Percentiles rank a stretch among this genome's conserved stretches.
Evolutionary conservation across 2,329 filamentous ascomycete genomes (phyloP).

Genomic region (Graphium sp.): DNA sequence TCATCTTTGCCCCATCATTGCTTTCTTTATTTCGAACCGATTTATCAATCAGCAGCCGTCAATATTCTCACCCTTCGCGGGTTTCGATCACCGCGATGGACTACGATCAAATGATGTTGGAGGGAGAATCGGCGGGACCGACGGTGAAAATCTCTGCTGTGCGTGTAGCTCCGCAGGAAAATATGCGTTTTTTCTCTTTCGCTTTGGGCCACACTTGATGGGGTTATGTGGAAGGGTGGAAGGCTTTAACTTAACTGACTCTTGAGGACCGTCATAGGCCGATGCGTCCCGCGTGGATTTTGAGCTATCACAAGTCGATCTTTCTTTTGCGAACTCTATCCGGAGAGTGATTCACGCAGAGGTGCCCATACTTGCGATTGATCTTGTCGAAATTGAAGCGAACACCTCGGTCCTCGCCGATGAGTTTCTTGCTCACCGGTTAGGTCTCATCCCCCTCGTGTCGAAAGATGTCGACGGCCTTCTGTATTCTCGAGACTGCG

Average conservation of each 20-base stretch:
- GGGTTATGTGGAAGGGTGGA: constrained; percentile 2
- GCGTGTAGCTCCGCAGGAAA: constrained; percentile 12
- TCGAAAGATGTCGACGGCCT: constrained; percentile 71
- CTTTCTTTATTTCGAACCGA: too few relatives aligned
- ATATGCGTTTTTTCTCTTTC: neutral
- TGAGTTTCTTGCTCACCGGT: constrained; percentile 84
- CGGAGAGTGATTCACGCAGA: constrained; percentile 85
- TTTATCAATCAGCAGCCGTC: too few relatives aligned
- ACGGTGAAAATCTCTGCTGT: constrained; percentile 45
- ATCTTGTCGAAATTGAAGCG: constrained; percentile 78
- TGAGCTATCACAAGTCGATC: constrained; percentile 74
- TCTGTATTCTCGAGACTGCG: constrained; percentile 82
- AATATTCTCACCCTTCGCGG: neutral
- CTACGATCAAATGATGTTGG: constrained; percentile 43
- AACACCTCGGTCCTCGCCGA: constrained; percentile 96
- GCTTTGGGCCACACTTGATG: constrained; percentile 3
- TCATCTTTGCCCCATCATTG: too few relatives aligned
- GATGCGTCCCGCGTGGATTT: constrained; percentile 76
- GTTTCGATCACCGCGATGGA: constrained; percentile 22
- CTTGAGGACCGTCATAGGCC: constrained; percentile 39
- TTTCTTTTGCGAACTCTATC: constrained; percentile 83
- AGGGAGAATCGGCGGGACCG: constrained; percentile 37
- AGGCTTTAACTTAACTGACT: constrained; percentile 3
- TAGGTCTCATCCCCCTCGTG: constrained; percentile 78
- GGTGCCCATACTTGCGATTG: constrained; percentile 86